Base-by-base conservation (phyloP, 2,329 filamentous ascomycete species). In the Aspergillus bombycis region DNA sequence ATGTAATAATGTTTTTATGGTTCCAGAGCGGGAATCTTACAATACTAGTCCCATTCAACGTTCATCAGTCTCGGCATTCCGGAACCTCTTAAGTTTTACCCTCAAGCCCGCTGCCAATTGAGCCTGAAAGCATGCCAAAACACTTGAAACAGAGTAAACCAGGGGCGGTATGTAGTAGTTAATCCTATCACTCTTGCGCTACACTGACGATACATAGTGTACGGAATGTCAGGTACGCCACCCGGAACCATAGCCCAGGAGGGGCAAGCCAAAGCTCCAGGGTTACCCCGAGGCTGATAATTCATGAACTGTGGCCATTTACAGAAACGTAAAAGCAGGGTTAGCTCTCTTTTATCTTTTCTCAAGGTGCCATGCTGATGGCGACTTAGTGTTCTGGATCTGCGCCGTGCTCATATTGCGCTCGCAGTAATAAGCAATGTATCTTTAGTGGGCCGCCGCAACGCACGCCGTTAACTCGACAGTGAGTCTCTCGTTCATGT, bases 391-490 rank as follows among this genome's bases (percentile, higher is more conserved):
- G 65, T 53, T 68, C 67, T 7, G 67, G 67, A 12, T 46, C 58
- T 28, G 36, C 56, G 11, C 67, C 65, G 12, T 68, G 67, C 52
- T 56, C 46, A 1, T 68, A 67, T 43, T 68, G 67, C 38, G 45
- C 54, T 21, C 53, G 60, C 41, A 62, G 23, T 21, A 60, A 59
- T 5, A 68, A 67, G 34, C 5, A 14, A 9, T 68, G 67, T 45
- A 19, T 60, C 11, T 67, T 65, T 28, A 62, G 55, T n/a, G 57
- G 48, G 12, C 46, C 61, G 34, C 67, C 62, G 0, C 62, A 58
- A 11, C 64, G 67, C 5, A 68, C 66, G 1, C 67, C 64, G 28
- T 38, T 69, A 38, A 69, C 67, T 8, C 48, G 67, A 34, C 66
- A 60, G 64, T 67, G 43, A 61, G 62, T 32, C 11, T 5, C 54